These are phyloP conservation scores for Amanita pseudoporphyria DNA, from an alignment of 768 basidiomycete genomes.

Conservation along the genomic window DNA sequence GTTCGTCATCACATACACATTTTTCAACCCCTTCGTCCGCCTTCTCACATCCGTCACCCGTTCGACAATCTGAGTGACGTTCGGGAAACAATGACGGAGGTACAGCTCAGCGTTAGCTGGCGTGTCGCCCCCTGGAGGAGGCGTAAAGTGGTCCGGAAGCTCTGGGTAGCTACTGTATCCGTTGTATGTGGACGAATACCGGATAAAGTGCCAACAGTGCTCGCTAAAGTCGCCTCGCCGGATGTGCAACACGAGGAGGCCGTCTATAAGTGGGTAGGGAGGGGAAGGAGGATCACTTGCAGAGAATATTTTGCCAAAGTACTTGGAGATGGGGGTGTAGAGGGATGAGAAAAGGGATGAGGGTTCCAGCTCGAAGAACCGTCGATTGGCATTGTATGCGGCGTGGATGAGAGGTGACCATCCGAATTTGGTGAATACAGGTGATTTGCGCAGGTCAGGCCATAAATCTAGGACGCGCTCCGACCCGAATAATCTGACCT, in stretches of 20 bases:
- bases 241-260: slow-evolving; percentile 12
- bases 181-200: slow-evolving; percentile 10
- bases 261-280: background rate
- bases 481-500: slow-evolving; percentile 11
- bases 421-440: slow-evolving; percentile 9
- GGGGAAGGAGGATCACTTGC: background rate
- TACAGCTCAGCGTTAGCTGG: slow-evolving; percentile 24
- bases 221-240: slow-evolving; percentile 13
- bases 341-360: background rate
- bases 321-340: background rate
- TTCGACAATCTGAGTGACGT: slow-evolving; percentile 35
- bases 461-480: slow-evolving; percentile 10
- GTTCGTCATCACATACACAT: slow-evolving; percentile 60
- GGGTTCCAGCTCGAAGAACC: slow-evolving; percentile 2
- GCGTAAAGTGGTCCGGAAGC: slow-evolving; percentile 10
- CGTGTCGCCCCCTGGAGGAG: background rate
- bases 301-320: background rate
- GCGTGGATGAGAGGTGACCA: slow-evolving; percentile 13
- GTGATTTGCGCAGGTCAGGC: slow-evolving; percentile 11
- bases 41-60: slow-evolving; percentile 25
- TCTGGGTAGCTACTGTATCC: slow-evolving; percentile 12
- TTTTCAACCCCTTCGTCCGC: slow-evolving; percentile 21
- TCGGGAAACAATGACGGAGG: slow-evolving; percentile 42
- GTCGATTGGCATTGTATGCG: slow-evolving; percentile 7
- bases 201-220: slow-evolving; percentile 9